Conservation (phyloP, 2,329 filamentous ascomycete species). For the Hypoxylon rubiginosum region DNA sequence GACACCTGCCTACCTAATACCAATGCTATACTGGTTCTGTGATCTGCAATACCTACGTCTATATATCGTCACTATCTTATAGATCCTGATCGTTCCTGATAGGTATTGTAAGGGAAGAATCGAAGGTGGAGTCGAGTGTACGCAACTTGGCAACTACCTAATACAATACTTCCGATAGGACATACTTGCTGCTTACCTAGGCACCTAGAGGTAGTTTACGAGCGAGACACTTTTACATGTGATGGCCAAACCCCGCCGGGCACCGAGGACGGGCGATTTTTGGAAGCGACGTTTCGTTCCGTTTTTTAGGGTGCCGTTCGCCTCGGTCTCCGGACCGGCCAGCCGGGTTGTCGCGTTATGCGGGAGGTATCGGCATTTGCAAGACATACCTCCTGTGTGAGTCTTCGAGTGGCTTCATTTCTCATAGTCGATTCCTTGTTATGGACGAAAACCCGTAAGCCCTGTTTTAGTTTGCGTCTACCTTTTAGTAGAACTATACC, state of each 20-base stretch:
- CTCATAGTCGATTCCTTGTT: no score
- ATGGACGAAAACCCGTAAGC: no score
- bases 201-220: no score
- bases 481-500: not conserved
- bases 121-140: constrained; percentile 2
- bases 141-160: not conserved
- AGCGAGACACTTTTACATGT: no score
- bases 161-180: no score
- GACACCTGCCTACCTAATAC: no score
- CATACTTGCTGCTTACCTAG: no score
- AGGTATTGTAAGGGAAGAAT: not conserved
- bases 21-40: no score
- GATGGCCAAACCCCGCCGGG: not conserved
- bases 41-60: no score
- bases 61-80: no score
- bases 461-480: not conserved
- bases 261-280: not conserved
- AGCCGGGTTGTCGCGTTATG: not conserved
- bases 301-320: not conserved
- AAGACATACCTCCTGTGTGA: not conserved
- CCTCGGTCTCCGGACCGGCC: constrained; percentile 2
- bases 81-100: not conserved
- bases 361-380: not conserved
- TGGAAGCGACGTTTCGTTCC: not conserved
- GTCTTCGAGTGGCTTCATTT: not conserved